Evolutionary conservation across 2,329 filamentous ascomycete species (phyloP).

Genomic region (Trichoderma aggressivum): DNA sequence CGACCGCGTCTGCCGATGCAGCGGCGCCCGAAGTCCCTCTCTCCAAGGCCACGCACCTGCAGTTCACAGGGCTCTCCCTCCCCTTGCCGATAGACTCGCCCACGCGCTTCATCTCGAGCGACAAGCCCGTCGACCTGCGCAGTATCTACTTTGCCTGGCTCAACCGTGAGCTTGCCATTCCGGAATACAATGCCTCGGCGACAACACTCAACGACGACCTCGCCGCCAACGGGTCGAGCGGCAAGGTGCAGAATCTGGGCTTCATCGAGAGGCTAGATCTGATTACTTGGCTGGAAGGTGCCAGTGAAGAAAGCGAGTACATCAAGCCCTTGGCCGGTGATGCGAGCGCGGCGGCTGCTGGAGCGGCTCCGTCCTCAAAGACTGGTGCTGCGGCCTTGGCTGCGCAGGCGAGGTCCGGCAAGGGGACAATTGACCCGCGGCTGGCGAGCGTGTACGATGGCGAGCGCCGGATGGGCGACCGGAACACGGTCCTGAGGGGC

Average conservation of each 20-base stretch:
- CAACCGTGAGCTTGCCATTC: constrained; percentile 85
- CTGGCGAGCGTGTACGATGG: constrained; percentile 86
- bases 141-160: constrained; percentile 96
- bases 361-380: constrained; percentile 36
- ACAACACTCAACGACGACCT: constrained; percentile 75
- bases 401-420: constrained; percentile 51
- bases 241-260: constrained; percentile 78
- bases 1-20: constrained; percentile 67
- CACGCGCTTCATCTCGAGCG: constrained; percentile 84
- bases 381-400: constrained; percentile 34
- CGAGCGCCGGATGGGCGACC: constrained; percentile 87
- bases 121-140: constrained; percentile 75
- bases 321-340: constrained; percentile 79
- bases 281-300: constrained; percentile 89
- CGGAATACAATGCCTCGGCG: constrained; percentile 85
- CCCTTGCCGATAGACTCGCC: constrained; percentile 66
- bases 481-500: constrained; percentile 82
- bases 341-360: constrained; percentile 33
- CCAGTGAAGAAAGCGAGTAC: constrained; percentile 85
- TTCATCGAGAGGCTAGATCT: constrained; percentile 91
- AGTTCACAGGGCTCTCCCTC: constrained; percentile 63
- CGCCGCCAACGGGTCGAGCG: constrained; percentile 54
- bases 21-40: constrained; percentile 61
- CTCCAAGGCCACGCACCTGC: constrained; percentile 72
- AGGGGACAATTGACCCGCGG: constrained; percentile 72